Evolutionary conservation across 2,329 filamentous ascomycete genomes (phyloP).

Genomic region (Sporothrix pseudoabietina): DNA sequence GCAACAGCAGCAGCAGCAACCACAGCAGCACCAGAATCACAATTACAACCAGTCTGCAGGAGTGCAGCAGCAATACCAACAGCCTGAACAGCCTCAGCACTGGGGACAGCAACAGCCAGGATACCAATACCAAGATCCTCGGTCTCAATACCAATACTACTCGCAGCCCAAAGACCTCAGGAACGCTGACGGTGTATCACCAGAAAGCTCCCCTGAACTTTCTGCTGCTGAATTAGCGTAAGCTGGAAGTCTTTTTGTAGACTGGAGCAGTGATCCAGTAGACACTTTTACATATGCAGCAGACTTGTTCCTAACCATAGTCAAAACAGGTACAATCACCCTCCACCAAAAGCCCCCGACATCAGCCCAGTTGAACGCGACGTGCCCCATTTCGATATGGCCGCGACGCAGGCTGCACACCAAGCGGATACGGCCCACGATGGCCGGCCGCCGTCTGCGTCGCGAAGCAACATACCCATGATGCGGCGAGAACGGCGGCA

Average conservation of each 20-base stretch:
- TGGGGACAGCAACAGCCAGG: constrained; percentile 21
- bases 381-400: constrained; percentile 31
- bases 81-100: neutral
- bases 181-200: constrained; percentile 50
- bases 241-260: constrained; percentile 39
- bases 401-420: constrained; percentile 31
- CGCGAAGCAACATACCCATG: constrained; percentile 50
- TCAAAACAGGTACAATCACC: constrained; percentile 35
- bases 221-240: constrained; percentile 46
- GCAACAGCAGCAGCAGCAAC: neutral
- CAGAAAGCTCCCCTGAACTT: constrained; percentile 59
- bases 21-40: constrained; percentile 34
- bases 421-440: neutral
- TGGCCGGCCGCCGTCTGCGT: constrained; percentile 27
- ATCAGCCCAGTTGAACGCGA: constrained; percentile 9
- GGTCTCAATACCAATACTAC: constrained; percentile 29
- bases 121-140: constrained; percentile 25
- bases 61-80: constrained; percentile 34
- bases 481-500: constrained; percentile 56
- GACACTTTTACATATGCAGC: neutral
- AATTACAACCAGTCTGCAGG: constrained; percentile 21
- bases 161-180: constrained; percentile 9
- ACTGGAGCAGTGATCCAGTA: neutral
- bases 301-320: neutral
- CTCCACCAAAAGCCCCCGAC: constrained; percentile 47